Base-by-base conservation (phyloP, 1,139 yeast genomes). In the Geotrichum carabidarum region DNA sequence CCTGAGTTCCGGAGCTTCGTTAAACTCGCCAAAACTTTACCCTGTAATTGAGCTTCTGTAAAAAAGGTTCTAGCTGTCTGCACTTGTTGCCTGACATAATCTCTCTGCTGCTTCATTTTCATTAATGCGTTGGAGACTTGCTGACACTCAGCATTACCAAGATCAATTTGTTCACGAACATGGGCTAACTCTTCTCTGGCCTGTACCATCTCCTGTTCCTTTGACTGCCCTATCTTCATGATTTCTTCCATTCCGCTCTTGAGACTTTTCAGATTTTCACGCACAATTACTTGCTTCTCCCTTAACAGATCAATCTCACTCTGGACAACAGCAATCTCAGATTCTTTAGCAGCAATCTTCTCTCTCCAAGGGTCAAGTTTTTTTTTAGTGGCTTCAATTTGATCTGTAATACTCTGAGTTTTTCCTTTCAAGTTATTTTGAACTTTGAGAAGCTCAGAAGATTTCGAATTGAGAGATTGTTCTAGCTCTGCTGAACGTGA, bases 321-420 rank as follows among this genome's bases (percentile, higher is more conserved):
- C 54, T 80, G 77, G 1, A 84, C 80, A 41, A 88, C 77, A 51
- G 82, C 80, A 8, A 87, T 79, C 45, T 82, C 81, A 35, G 88
- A 81, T 58, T 82, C 83, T 56, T 84, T 85, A 27, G 78, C 78
- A 58, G 82, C 83, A 41, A 90, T 74, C 61, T 82, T 79, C 36
- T 79, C 83, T 58, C 82, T 82, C 95, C 95, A 90, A 0, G 99
- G 99, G 59, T 87, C 93, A 8, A 90, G 71, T 58, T 83, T 75
- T 8, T 76, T 76, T 64, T 88, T 94, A 41, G 84, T 71, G 5
- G 66, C 62, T 61, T 83, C 88, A 53, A 89, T 83, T 63, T 85
- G 77, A 17, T 76, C 77, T 0, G 89, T 80, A 57, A 82, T 79
- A 1, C 72, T 80, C 12, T 83, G 78, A 0, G 95, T 93, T 65